Base-by-base conservation (phyloP, 495 filamentous ascomycete species). In the Penicillium manginii region DNA sequence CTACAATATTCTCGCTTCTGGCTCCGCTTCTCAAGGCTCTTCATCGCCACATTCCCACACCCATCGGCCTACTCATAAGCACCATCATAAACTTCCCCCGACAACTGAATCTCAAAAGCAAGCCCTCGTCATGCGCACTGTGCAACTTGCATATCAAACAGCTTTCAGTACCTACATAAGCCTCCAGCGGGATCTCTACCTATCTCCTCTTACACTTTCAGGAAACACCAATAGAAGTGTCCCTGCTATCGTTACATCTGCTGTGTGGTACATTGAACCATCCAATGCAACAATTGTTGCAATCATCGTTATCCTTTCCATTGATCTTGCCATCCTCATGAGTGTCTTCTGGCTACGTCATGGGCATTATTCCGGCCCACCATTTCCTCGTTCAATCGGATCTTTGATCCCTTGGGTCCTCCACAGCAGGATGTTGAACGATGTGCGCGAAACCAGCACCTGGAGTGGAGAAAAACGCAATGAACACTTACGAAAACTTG, bases 331-430 rank as follows among this genome's bases (percentile, higher is more conserved):
- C 15, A 54, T 58, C 0, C 39, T 72, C 0, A 52, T 63, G 4
- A 21, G 29, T 3, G 64, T 69, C 12, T 72, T 72, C 26, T 31
- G 43, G 31, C 15, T 54, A 1, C 59, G 62, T 15, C 59, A 57
- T 35, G 52, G 33, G 8, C 56, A 56, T 21, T 69, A 60, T 23
- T 29, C 57, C n/a, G 69, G 55, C 2, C 64, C 60, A 0, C 69
- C 57, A 0, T 55, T 67, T 12, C 69, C 69, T 0, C 60, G 52
- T 12, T 62, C 66, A 0, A 53, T 67, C 31, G 69, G 69, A 0
- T 60, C 66, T 21, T 21, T 69, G 2, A 61, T 69, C 3, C 69
- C 69, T 1, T 69, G 64, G 66, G 52, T 72, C 19, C 40, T 54
- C 1, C 39, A 62, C 1, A 69, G 60, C 35, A 55, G 58, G 1